Evolutionary conservation across 169 alveolate genomes (phyloP).

Genomic region (Ichthyophthirius multifiliis): DNA sequence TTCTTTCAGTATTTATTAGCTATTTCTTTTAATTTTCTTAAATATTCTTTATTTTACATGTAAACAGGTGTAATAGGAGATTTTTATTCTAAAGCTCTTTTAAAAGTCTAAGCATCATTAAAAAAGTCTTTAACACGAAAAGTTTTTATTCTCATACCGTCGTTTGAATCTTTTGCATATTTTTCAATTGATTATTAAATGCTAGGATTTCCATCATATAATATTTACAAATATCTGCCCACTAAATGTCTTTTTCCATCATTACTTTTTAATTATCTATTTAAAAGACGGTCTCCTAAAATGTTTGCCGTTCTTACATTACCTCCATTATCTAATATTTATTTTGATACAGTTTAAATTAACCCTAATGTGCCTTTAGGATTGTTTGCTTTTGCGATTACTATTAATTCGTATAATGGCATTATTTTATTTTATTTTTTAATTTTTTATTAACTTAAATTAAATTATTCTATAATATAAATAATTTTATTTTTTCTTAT

Average conservation of each 20-base stretch:
- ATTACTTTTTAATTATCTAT: neutral
- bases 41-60: neutral
- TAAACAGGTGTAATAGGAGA: neutral
- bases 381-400: neutral
- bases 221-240: neutral
- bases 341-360: neutral
- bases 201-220: slow-evolving; percentile 1
- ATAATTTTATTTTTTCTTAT: no score
- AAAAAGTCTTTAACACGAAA: neutral
- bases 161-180: neutral
- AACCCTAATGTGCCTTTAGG: neutral
- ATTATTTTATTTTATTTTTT: neutral
- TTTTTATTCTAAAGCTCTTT: neutral
- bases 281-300: neutral
- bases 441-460: neutral
- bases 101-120: neutral
- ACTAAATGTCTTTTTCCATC: neutral
- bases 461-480: no score
- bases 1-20: neutral
- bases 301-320: neutral
- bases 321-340: slow-evolving; percentile 6
- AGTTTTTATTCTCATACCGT: neutral
- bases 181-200: neutral
- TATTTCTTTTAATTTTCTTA: neutral
- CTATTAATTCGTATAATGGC: slow-evolving; percentile 11